A percentile compares a stretch with the other conserved stretches of the same genome.
phyloP scores from a whole-genome alignment of 768 basidiomycete genomes.

The Sarcodon aspratus region DNA sequence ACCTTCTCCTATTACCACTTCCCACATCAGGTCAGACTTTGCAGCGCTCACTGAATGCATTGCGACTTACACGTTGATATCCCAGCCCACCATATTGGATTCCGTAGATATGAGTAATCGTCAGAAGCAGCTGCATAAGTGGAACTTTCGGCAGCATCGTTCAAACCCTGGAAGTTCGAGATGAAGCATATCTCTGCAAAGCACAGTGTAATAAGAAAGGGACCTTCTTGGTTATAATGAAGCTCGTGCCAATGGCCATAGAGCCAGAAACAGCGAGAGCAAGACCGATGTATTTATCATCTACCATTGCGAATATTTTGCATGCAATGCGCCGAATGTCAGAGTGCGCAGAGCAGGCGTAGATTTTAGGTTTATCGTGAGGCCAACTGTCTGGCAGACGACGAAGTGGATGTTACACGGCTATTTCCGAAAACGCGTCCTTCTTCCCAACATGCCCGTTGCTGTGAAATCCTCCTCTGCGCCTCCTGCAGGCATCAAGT shows the following conservation, averaged over 20 bases:
- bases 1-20: slow-evolving; percentile 94
- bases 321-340: neutral
- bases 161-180: slow-evolving; percentile 59
- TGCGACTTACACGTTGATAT: slow-evolving; percentile 73
- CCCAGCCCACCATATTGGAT: slow-evolving; percentile 96
- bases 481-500: slow-evolving; percentile 61
- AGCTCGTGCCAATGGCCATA: slow-evolving; percentile 86
- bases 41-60: neutral
- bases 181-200: neutral
- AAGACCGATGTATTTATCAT: slow-evolving; percentile 95
- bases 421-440: neutral
- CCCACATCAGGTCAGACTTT: neutral
- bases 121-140: slow-evolving; percentile 57
- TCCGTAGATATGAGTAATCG: slow-evolving; percentile 75
- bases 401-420: too few species aligned
- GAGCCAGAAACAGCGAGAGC: slow-evolving; percentile 79
- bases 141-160: slow-evolving; percentile 62
- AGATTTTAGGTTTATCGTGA: too few species aligned
- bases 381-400: too few species aligned
- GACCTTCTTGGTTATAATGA: slow-evolving; percentile 99
- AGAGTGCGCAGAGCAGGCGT: neutral
- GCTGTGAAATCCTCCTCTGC: slow-evolving; percentile 18
- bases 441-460: slow-evolving; percentile 23
- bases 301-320: slow-evolving; percentile 37
- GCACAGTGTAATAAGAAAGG: slow-evolving; percentile 5